Base-by-base conservation (phyloP, 352 stramenopile species). In the Elongisporangium prolatum region DNA sequence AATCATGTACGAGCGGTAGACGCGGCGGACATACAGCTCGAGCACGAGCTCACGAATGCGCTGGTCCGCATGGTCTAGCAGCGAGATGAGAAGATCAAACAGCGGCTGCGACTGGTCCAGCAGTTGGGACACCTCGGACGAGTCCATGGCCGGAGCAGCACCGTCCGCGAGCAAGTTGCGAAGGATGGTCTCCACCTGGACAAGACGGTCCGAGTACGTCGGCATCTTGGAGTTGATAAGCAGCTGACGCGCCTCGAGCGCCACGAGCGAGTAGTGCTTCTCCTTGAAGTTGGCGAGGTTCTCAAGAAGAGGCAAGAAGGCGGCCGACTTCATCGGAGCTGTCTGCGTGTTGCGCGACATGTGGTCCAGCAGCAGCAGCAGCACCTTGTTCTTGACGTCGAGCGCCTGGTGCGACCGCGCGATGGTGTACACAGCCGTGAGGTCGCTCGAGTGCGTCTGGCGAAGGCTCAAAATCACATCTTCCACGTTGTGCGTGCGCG, bases 201-300 rank as follows among this genome's bases (percentile, higher is more conserved):
- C 75, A 28, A 97, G 64, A 8, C 95, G 88, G 60, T 98, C 89
- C 37, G 94, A 78, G 69, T 98, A 96, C 56, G 91, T 98, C 37
- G 97, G 96, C 78, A 98, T 98, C 69, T 97, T 98, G 71, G 97
- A 91, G 69, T 98, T 84, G 52, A 99, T 96, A 9, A 99, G 75
- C 40, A 99, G 77, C 67, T 98, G 97, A 60, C 96, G 86, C 21
- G 96, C 97, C 66, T 97, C 83, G 55, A 99, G 79, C 10, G 97
- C 92, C 44, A 99, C 78, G 13, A 94, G 68, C 50, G 92, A 97
- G 78, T 98, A 98, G 64, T 89, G 68, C 52, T 91, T 92, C 62
- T 95, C 82, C 67, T 91, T 88, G 61, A 97, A 87, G 50, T 88
- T 90, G 8, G 88, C 80, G 16, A 98, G 72, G 20, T 84, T 72